phyloP scores from a whole-genome alignment of 148 eudicot genomes.

The Pouteria glomerata region DNA sequence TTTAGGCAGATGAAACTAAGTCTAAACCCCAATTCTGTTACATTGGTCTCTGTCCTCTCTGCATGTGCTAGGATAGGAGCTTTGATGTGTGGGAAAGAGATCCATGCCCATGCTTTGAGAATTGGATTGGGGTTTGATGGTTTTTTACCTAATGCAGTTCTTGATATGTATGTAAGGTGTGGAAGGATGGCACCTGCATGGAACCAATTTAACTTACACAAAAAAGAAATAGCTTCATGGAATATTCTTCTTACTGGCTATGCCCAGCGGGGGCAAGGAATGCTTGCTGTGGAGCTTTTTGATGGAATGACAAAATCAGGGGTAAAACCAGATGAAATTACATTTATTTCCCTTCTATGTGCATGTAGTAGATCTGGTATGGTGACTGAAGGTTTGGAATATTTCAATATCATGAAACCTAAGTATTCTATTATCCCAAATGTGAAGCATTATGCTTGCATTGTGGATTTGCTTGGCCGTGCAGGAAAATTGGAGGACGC shows the following conservation, averaged over 20 bases:
- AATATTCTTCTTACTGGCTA: slow-evolving; percentile 76
- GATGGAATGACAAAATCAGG: slow-evolving; percentile 43
- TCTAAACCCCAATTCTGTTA: slow-evolving; percentile 63
- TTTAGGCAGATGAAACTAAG: slow-evolving; percentile 65
- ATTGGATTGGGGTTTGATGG: slow-evolving; percentile 52
- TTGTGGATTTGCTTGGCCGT: slow-evolving; percentile 93
- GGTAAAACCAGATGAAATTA: slow-evolving; percentile 61
- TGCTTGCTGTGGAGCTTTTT: slow-evolving; percentile 52
- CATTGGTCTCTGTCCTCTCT: slow-evolving; percentile 67
- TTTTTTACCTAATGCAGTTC: slow-evolving; percentile 66
- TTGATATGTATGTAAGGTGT: slow-evolving; percentile 90
- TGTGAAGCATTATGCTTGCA: slow-evolving; percentile 84
- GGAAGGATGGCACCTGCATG: slow-evolving; percentile 63
- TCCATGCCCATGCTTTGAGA: slow-evolving; percentile 78
- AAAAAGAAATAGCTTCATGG: slow-evolving; percentile 69
- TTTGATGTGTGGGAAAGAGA: slow-evolving; percentile 83
- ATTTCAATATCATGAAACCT: slow-evolving; percentile 48
- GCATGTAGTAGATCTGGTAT: slow-evolving; percentile 87
- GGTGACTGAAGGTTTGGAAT: slow-evolving; percentile 72
- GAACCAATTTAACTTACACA: slow-evolving; percentile 50
- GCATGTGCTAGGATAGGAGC: slow-evolving; percentile 85
- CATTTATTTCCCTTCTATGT: slow-evolving; percentile 63
- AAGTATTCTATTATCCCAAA: slow-evolving; percentile 50
- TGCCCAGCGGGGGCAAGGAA: slow-evolving; percentile 58
- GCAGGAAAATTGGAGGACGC: slow-evolving; percentile 73